Base-by-base conservation (phyloP, 2,329 filamentous ascomycete species). In the Trichoderma aggressivum region DNA sequence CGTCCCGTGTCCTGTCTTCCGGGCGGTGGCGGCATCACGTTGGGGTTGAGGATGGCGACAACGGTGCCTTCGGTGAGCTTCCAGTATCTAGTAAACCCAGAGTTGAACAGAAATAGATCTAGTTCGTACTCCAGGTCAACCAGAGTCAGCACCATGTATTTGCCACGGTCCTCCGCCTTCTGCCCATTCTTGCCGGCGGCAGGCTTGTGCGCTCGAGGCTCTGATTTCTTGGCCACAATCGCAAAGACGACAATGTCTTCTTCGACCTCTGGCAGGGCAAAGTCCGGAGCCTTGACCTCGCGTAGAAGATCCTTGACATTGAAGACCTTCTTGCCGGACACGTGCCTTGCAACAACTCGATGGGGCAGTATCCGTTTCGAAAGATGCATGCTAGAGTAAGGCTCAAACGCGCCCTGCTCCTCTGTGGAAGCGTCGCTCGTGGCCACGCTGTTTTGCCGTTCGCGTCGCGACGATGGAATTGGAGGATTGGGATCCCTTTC, bases 41-140 rank as follows among this genome's bases (percentile, higher is more conserved):
- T 90, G 1, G 96, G 96, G 78, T 99, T 99, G 34, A 99, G 85
- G 30, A 99, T 92, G 6, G 95, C 96, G 70, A 99, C 86, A 1
- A 98, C 87, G 0, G 94, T 98, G n/a, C 96, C 96, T 2, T 93
- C 88, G 0, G 90, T 90, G n/a, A 98, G 84, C 78, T 97, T 97
- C 91, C 95, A 98, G 83, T 96, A 99, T 69, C 92, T 90, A 18
- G 93, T 91, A 76, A 98, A 98, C 7, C 94, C 97, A 0, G 91
- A 90, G 76, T 93, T 92, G 81, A 99, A 99, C 16, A 99, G 88
- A 76, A 94, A 98, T 55, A 98, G 87, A 74, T 98, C 94, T 14
- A 99, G 81, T 76, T 97, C 94, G 89, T 91, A 97, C 76, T 94
- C 91, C 12, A 99, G 84, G 80, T 99, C 95, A 0, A 93, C 94